Percentiles rank a stretch among this genome's conserved stretches.
These are phyloP conservation scores for Dioscorea alata DNA, from an alignment of 106 monocot species.

Conservation along the genomic window DNA sequence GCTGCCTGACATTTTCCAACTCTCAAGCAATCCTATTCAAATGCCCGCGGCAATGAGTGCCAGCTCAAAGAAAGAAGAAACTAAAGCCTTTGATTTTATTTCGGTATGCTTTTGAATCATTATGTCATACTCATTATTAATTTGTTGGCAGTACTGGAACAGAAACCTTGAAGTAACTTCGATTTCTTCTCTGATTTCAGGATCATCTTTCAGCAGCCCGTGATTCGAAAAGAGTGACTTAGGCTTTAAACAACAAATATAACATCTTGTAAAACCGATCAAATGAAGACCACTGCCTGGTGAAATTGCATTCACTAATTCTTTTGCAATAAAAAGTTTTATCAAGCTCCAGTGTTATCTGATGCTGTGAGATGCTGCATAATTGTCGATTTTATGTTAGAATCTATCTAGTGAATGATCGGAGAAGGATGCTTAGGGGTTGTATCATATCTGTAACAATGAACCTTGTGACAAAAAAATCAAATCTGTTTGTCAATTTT, in stretches of 20 bases:
- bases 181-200: constrained; percentile 20
- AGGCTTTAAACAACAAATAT: neutral
- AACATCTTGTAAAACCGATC: neutral
- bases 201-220: constrained; percentile 91
- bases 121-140: too few species aligned
- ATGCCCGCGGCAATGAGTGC: constrained; percentile 27
- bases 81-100: constrained; percentile 97
- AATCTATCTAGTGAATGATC: too few species aligned
- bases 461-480: too few species aligned
- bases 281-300: neutral
- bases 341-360: neutral
- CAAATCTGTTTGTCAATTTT: too few species aligned
- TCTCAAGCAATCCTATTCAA: constrained; percentile 46
- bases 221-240: constrained; percentile 54
- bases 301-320: constrained; percentile 4
- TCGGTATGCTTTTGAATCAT: constrained; percentile 41
- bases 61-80: constrained; percentile 70
- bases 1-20: constrained; percentile 74
- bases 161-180: too few species aligned
- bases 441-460: neutral
- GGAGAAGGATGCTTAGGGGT: neutral
- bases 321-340: constrained; percentile 23
- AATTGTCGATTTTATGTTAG: too few species aligned
- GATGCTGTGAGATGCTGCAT: too few species aligned
- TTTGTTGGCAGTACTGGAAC: too few species aligned